Base-by-base conservation (phyloP, 495 filamentous ascomycete genomes). In the Xylaria venustula region DNA sequence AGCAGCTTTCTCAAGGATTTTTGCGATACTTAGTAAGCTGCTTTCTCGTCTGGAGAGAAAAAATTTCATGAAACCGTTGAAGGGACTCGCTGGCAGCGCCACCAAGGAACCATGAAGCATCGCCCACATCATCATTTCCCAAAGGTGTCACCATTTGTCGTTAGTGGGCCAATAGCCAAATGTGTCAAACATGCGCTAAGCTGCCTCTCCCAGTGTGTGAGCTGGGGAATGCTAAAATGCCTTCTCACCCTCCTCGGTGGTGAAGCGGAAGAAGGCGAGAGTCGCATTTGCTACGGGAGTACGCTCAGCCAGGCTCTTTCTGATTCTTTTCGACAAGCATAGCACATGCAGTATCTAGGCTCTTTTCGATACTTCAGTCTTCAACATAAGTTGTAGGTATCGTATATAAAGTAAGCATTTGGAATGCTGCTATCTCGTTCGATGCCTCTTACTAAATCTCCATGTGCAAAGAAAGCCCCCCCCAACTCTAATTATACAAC, bases 1-100 rank as follows among this genome's bases (percentile, higher is more conserved):
- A 45, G 93, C 92, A 8, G 94, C 94, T 71, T 98, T 95, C 71
- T 97, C 94, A 7, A 98, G 75, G 72, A 95, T 93, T 61, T n/a
- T 93, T 91, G 76, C 93, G 85, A 76, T 97, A 89, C 63, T 93
- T 92, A 14, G 86, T 83, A 83, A 98, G 89, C 65, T 81, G 81
- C 80, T 96, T n/a, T 95, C 83, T 98, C 98, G 71, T 98, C 93
- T 0, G 95, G 95, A 76, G 97, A 98, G 23, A 92, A 95, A 92
- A 95, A 49, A 98, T 87, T 66, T 93, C 95, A 69, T 97, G 94
- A 54, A 98, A 93, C 60, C 94, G 89, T 73, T 98, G 95, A 28
- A 98, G 79, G 7, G 92, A 94, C 69, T 98, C 94, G 69, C 97
- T 95, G 66, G 84, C 83, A 61, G 92, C 86, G 73, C 97, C 92